Base-by-base conservation (phyloP, 108 stramenopile species). In the Nitzschia sp. region DNA sequence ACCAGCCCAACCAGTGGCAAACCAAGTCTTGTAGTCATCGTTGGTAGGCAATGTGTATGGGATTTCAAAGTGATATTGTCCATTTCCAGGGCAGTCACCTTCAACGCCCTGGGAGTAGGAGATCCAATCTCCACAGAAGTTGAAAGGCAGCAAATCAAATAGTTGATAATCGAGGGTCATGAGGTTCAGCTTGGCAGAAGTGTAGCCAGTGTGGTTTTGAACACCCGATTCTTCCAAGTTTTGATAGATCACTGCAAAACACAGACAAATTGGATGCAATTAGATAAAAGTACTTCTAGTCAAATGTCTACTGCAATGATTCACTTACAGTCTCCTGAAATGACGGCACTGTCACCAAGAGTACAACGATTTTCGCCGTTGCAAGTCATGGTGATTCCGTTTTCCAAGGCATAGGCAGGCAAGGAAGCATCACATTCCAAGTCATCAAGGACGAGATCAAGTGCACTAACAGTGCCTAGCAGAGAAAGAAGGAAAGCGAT, bases 1-100 rank as follows among this genome's bases (percentile, higher is more conserved):
- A 17, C 71, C 71, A 40, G 61, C 43, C 67, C 78, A 72, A 17
- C 78, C 78, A 26, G 65, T 79, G 8, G 78, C 78, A 37, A 79
- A 70, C 78, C 78, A 79, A 11, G 63, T 48, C 19, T 62, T 63
- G 55, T 57, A 48, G 46, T 68, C 78, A 12, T 60, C 68, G 43
- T 61, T 34, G 22, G 48, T 57, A 21, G 78, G 78, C 37, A 79
- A 55, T 37, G 26, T 51, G 63, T 79, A 79, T 9, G 54, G 51
- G n/a, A 79, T 15, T 12, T 53, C 24, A 60, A 73, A 79, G 12
- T 41, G 37, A 55, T 79, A 79, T 12, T 34, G 21, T 8, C 78
- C 72, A 52, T 79, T 69, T 40, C 34, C 52, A 12, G 78, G 78
- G 56, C 78, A 79, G 14, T 12, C 54, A 6, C 59, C 26, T 6